Conservation (phyloP, 208 protist species). For the Trypanosoma theileri region DNA sequence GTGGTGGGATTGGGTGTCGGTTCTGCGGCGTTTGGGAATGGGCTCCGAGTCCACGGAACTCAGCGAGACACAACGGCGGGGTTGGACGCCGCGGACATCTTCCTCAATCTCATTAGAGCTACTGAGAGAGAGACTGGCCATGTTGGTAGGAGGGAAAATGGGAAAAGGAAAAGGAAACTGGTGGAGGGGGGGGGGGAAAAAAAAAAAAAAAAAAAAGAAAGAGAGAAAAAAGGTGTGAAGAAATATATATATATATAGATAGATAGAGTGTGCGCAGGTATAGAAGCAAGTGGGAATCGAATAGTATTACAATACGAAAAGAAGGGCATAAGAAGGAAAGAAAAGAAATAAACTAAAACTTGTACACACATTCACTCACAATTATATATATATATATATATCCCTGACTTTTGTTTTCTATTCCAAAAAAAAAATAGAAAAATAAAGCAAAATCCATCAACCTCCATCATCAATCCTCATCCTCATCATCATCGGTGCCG, state of each 20-base stretch:
- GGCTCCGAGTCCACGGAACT: constrained; percentile 85
- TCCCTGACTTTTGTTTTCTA: neutral
- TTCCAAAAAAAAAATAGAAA: neutral
- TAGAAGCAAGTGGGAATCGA: neutral
- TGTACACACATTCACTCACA: neutral
- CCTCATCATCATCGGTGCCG: constrained; percentile 59
- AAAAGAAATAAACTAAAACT: neutral
- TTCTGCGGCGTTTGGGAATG: constrained; percentile 29
- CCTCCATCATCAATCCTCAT: constrained; percentile 32
- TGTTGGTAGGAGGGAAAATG: neutral
- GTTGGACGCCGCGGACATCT: constrained; percentile 10
- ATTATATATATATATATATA: too few relatives aligned
- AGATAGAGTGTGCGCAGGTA: neutral
- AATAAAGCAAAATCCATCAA: neutral
- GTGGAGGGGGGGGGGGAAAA: neutral
- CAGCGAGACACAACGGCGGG: constrained; percentile 56
- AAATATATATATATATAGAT: neutral
- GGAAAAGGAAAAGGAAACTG: neutral
- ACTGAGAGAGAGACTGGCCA: neutral
- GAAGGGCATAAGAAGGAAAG: neutral
- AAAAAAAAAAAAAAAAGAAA: constrained; percentile 12
- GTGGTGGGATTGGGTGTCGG: neutral
- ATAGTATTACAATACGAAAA: neutral
- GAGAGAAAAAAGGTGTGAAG: constrained; percentile 3
- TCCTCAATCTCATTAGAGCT: constrained; percentile 13